Evolutionary conservation across 768 basidiomycete genomes (phyloP).

Genomic region (Amanita phalloides): DNA sequence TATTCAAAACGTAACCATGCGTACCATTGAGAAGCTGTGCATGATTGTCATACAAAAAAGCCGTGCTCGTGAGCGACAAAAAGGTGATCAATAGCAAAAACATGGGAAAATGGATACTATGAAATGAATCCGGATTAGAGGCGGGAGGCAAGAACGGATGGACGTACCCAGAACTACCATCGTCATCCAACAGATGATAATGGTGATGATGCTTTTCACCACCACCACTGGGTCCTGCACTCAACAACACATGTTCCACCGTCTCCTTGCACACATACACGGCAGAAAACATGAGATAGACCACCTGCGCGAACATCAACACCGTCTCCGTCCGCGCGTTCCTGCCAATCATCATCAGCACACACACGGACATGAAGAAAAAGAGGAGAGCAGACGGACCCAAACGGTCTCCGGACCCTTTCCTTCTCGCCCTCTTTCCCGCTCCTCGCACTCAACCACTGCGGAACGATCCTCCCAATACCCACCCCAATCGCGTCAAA

Average conservation of each 20-base stretch:
- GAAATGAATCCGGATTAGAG: constrained; percentile 27
- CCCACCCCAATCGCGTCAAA: constrained; percentile 86
- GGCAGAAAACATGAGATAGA: constrained; percentile 89
- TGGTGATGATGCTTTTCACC: constrained; percentile 58
- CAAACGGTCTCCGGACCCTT: constrained; percentile 54
- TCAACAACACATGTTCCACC: constrained; percentile 81
- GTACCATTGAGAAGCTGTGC: constrained; percentile 51
- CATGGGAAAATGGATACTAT: constrained; percentile 62
- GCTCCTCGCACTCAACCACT: constrained; percentile 24
- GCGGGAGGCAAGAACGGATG: not conserved
- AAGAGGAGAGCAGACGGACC: constrained; percentile 14
- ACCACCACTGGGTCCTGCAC: constrained; percentile 38
- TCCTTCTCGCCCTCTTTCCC: constrained; percentile 11
- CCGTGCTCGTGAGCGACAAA: constrained; percentile 44
- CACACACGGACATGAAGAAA: not conserved
- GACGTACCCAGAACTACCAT: constrained; percentile 30
- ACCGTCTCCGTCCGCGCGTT: constrained; percentile 61
- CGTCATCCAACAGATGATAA: constrained; percentile 34
- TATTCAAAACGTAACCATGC: constrained; percentile 14
- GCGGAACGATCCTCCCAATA: constrained; percentile 33
- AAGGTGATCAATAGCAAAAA: constrained; percentile 45
- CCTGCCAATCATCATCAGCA: constrained; percentile 20
- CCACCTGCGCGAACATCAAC: constrained; percentile 77
- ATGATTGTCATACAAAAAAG: constrained; percentile 52
- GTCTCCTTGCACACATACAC: constrained; percentile 98